A percentile compares a stretch with the other conserved stretches of the same genome.
Evolutionary conservation across 2,329 filamentous ascomycete species (phyloP).

Genomic region (Colletotrichum aenigma): DNA sequence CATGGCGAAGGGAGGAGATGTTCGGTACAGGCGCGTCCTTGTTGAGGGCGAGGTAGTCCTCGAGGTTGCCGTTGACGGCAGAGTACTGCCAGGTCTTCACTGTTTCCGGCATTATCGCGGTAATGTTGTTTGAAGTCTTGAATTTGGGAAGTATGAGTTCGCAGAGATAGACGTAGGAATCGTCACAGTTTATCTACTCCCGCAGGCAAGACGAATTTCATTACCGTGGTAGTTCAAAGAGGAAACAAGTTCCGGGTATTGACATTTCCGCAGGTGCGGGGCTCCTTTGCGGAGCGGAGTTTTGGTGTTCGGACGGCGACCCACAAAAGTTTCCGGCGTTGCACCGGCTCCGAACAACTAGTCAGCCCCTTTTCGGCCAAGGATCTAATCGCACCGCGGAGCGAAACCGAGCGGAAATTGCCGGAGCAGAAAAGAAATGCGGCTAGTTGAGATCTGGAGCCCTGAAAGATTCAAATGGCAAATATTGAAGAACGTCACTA

Average conservation of each 20-base stretch:
- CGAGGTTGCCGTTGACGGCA: neutral
- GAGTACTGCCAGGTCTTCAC: constrained; percentile 12
- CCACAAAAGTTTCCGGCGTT: neutral
- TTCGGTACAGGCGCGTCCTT: neutral
- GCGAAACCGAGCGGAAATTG: neutral
- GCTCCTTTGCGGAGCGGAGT: neutral
- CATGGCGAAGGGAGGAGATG: neutral
- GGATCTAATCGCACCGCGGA: neutral
- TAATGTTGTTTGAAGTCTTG: neutral
- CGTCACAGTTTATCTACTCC: neutral
- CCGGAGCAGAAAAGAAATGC: neutral
- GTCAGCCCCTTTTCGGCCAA: neutral
- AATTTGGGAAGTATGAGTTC: accelerated
- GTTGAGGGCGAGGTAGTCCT: neutral
- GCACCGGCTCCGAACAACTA: neutral
- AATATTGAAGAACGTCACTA: neutral
- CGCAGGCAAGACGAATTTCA: neutral
- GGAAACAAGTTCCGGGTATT: neutral
- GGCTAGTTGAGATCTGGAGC: neutral
- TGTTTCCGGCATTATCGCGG: neutral
- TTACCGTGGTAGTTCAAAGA: neutral
- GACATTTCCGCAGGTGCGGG: neutral
- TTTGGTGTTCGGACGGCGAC: neutral
- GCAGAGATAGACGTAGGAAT: accelerated
- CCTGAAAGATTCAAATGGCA: neutral